Conservation (phyloP, 148 eudicot species). For the Rhododendron henanense region DNA sequence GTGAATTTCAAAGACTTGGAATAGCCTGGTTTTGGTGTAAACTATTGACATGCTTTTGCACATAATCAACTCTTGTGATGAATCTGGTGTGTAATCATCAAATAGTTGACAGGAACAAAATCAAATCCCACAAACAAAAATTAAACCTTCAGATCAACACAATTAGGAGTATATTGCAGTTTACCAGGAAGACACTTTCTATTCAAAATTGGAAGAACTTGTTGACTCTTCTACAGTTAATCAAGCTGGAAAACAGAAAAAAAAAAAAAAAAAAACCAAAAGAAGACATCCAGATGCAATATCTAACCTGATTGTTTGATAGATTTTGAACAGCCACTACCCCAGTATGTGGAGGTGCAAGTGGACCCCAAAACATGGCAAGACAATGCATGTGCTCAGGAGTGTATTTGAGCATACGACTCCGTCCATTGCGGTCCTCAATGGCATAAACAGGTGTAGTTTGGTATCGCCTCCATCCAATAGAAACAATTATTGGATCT, state of each 20-base stretch:
- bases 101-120: background rate
- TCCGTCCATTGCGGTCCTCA: constrained; percentile 78
- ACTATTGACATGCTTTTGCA: background rate
- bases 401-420: constrained; percentile 92
- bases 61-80: background rate
- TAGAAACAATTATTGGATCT: constrained; percentile 84
- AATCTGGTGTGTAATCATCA: background rate
- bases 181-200: background rate
- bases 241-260: background rate
- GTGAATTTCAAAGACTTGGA: background rate
- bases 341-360: constrained; percentile 90
- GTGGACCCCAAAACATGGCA: constrained; percentile 99
- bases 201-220: background rate
- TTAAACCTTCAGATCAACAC: background rate
- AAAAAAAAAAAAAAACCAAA: background rate
- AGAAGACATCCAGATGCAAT: background rate
- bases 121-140: background rate
- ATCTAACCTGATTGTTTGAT: constrained; percentile 66
- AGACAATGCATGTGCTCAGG: constrained; percentile 99
- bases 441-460: constrained; percentile 85
- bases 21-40: background rate
- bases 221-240: background rate
- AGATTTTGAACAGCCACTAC: constrained; percentile 83
- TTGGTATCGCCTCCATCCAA: constrained; percentile 98
- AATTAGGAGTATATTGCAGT: background rate